Percentiles rank a stretch among this genome's conserved stretches.
These are phyloP conservation scores for Gynostemma pentaphyllum DNA, from an alignment of 306 rosid species.

Conservation along the genomic window DNA sequence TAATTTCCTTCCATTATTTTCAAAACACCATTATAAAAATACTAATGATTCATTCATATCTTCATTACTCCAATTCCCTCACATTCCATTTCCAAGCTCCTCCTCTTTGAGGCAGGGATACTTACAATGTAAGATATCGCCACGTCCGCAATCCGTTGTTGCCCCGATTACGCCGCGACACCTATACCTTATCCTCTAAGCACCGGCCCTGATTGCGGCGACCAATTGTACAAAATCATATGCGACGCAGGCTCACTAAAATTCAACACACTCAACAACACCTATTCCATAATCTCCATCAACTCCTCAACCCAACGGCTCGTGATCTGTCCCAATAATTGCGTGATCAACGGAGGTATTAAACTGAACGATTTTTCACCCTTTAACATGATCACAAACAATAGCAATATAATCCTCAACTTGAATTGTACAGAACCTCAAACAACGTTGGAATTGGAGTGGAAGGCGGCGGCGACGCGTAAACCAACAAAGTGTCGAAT, in stretches of 20 bases:
- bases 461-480: no score
- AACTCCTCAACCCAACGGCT: slow-evolving; percentile 40
- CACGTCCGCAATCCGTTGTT: slow-evolving; percentile 18
- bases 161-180: slow-evolving; percentile 49
- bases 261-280: slow-evolving; percentile 54
- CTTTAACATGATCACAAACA: slow-evolving; percentile 70
- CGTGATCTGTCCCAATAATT: slow-evolving; percentile 43
- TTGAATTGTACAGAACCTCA: slow-evolving; percentile 41
- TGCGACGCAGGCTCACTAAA: slow-evolving; percentile 34
- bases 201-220: slow-evolving; percentile 48
- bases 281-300: slow-evolving; percentile 54
- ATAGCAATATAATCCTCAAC: slow-evolving; percentile 63
- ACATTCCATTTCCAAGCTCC: slow-evolving; percentile 1
- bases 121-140: slow-evolving; percentile 16
- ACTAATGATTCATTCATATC: no score
- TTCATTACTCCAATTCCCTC: no score
- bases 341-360: slow-evolving; percentile 46
- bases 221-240: slow-evolving; percentile 48
- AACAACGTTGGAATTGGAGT: slow-evolving; percentile 61
- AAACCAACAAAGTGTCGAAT: no score
- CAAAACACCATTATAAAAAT: no score
- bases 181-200: slow-evolving; percentile 70
- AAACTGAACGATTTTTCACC: slow-evolving; percentile 45
- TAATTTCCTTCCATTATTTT: no score
- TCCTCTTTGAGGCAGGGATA: slow-evolving; percentile 26